phyloP scores from a whole-genome alignment of 768 basidiomycete species.

The Phylloporus sp. region DNA sequence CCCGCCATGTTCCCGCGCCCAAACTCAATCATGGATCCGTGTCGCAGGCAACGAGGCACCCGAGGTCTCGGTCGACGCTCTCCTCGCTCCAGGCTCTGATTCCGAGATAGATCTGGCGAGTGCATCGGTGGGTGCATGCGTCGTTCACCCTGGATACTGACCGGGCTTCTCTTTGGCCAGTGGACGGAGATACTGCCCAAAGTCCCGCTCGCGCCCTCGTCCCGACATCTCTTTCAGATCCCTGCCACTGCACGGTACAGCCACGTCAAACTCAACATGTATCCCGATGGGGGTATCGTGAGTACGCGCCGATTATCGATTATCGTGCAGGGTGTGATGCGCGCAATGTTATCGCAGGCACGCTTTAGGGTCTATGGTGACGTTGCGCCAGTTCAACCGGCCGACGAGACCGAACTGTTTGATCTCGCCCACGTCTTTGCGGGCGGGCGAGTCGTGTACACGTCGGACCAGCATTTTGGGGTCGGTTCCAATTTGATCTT shows the following conservation, averaged over 20 bases:
- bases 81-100: slow-evolving; percentile 42
- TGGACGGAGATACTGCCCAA: slow-evolving; percentile 81
- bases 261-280: slow-evolving; percentile 90
- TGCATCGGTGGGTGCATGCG: slow-evolving; percentile 46
- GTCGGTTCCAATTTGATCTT: slow-evolving; percentile 87
- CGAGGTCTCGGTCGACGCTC: slow-evolving; percentile 66
- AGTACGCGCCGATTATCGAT: slow-evolving; percentile 1
- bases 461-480: slow-evolving; percentile 95
- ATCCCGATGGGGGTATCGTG: slow-evolving; percentile 97
- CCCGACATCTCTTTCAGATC: slow-evolving; percentile 86
- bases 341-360: slow-evolving; percentile 47
- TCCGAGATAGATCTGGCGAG: slow-evolving; percentile 45
- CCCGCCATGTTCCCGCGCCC: not conserved
- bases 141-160: not conserved
- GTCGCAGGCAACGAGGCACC: slow-evolving; percentile 80
- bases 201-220: slow-evolving; percentile 73
- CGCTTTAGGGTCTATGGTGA: slow-evolving; percentile 89
- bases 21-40: not conserved
- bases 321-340: not conserved
- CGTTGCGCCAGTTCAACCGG: slow-evolving; percentile 62
- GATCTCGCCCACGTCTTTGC: slow-evolving; percentile 91
- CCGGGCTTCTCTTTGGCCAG: slow-evolving; percentile 33
- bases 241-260: slow-evolving; percentile 50
- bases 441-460: slow-evolving; percentile 78
- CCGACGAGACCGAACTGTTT: slow-evolving; percentile 46